A percentile compares a stretch with the other conserved stretches of the same genome.
These are phyloP conservation scores for Paulownia fortunei DNA, from an alignment of 257 asterid species.

Conservation along the genomic window DNA sequence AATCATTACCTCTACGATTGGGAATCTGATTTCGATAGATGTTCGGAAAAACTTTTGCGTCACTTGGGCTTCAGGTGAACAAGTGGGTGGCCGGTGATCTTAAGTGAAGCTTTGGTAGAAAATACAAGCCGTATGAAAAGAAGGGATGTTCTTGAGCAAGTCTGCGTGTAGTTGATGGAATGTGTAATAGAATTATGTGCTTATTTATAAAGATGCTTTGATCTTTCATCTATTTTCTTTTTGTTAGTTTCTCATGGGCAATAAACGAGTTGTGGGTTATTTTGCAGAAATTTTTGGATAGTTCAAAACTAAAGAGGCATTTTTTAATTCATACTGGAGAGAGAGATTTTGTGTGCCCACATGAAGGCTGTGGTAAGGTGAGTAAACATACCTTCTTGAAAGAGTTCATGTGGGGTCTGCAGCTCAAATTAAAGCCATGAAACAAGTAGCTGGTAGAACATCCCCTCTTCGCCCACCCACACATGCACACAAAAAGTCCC, in stretches of 20 bases:
- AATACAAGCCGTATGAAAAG: no score
- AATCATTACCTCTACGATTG: neutral
- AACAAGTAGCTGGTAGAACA: no score
- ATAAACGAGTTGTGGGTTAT: constrained; percentile 29
- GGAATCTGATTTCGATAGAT: neutral
- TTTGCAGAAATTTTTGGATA: constrained; percentile 98
- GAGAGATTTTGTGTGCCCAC: constrained; percentile 94
- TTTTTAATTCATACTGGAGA: constrained; percentile 97
- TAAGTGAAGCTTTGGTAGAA: no score
- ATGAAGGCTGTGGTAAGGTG: constrained; percentile 99
- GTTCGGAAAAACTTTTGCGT: neutral
- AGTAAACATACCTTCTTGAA: constrained; percentile 34
- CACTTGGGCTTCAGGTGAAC: neutral
- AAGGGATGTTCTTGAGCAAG: neutral
- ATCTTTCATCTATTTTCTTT: neutral
- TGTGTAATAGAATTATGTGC: no score
- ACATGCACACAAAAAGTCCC: no score
- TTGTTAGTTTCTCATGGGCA: constrained; percentile 1
- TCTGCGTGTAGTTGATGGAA: no score
- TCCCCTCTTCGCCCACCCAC: no score
- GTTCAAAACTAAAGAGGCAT: constrained; percentile 96
- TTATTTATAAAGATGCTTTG: neutral
- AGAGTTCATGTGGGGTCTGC: constrained; percentile 19
- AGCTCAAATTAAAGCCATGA: no score
- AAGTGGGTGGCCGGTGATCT: no score